Evolutionary conservation across 83 land plant species (phyloP), one percentile per base, ranked within the genome.

Genomic region (Picea engelmannii): DNA sequence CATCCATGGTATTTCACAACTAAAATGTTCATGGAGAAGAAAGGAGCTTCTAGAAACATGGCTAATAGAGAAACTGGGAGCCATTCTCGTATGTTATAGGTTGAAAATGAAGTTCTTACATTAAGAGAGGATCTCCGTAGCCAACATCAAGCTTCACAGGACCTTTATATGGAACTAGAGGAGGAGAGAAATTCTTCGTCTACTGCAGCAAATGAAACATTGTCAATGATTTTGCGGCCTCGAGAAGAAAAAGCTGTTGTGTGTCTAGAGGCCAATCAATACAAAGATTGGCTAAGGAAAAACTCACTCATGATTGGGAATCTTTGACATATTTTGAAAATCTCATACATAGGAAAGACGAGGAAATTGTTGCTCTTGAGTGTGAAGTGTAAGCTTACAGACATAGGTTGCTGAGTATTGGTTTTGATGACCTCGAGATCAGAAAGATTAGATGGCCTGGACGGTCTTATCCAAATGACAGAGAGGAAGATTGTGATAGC

Each of bases 121-220:
- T 47, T 92, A 35, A 89, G 82, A 79, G 87, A 93, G 76, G 79
- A 91, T 55, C 86, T 93, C 38, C 55, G 66, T 15, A 40, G 76
- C 27, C 91, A 89, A 67, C 87, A 84, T 38, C 52, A 82, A 5
- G 84, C 86, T 69, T 71, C 89, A 18, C 81, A 84, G 38, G 86
- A 81, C 62, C 89, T 93, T 42, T 86, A 86, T 73, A 52, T 27
- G 2, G 95, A 93, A 80, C 76, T 93, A 62, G 95, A 93, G 64
- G 82, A 80, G 65, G 95, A 93, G 81, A 86, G 95, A 69, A 86
- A 86, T 63, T 88, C 93, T 24, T 79, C 96, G 1, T 82, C 89
- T 7, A 82, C 88, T 31, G n/a, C n/a, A n/a, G 93, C 93, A 13
- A 87, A 84, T 74, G 94, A 93, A 80, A 88, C 93, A 59, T n/a